These are phyloP conservation scores for Lactifluus volemus DNA, from an alignment of 768 basidiomycete species.

Conservation along the genomic window DNA sequence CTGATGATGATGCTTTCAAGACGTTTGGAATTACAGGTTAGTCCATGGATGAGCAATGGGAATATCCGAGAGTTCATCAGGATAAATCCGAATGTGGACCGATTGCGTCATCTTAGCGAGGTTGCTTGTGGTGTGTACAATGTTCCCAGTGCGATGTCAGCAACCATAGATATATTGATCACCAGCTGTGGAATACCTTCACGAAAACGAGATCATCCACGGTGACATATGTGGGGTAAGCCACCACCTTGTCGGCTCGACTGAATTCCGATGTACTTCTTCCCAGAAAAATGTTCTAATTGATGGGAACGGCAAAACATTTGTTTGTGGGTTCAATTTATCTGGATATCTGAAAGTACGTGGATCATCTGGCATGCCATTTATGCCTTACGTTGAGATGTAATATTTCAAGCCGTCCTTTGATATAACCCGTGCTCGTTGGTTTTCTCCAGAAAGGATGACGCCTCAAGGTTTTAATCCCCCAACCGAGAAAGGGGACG, in stretches of 20 bases:
- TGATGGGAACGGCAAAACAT: slow-evolving; percentile 30
- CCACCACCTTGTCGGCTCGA: background rate
- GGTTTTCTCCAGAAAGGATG: slow-evolving; percentile 12
- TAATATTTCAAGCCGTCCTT: slow-evolving; percentile 22
- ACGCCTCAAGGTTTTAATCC: background rate
- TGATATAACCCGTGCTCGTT: slow-evolving; percentile 12
- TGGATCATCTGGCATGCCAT: background rate
- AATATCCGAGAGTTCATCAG: slow-evolving; percentile 31
- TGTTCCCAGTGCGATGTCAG: background rate
- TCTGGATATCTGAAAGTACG: slow-evolving; percentile 20
- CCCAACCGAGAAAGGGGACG: slow-evolving; percentile 1
- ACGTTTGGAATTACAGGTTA: slow-evolving; percentile 28
- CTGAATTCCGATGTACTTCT: background rate
- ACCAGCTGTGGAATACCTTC: slow-evolving; percentile 10
- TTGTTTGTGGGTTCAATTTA: slow-evolving; percentile 39
- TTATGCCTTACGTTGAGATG: background rate
- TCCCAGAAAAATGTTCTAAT: slow-evolving; percentile 38
- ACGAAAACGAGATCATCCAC: slow-evolving; percentile 18
- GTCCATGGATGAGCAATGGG: slow-evolving; percentile 39
- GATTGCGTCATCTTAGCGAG: slow-evolving; percentile 32
- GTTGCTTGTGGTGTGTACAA: slow-evolving; percentile 29
- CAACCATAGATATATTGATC: background rate
- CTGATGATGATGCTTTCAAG: background rate
- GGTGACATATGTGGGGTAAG: slow-evolving; percentile 22
- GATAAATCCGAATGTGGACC: slow-evolving; percentile 27